phyloP scores from a whole-genome alignment of 2,329 filamentous ascomycete genomes.

The Aspergillus amoenus region DNA sequence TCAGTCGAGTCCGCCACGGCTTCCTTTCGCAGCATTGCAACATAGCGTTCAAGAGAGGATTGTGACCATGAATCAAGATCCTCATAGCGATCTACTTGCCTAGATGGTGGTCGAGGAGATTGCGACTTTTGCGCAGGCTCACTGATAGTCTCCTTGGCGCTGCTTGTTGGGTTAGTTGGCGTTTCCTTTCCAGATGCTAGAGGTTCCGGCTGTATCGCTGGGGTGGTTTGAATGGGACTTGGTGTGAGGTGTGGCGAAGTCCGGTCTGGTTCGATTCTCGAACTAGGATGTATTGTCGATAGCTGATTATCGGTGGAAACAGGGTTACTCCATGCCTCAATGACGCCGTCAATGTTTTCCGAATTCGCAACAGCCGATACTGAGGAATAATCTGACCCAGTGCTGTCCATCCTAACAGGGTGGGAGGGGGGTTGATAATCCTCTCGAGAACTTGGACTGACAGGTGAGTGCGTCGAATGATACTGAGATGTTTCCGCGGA shows the following conservation, averaged over 20 bases:
- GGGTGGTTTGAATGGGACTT: not conserved
- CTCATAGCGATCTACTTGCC: conserved; percentile 45
- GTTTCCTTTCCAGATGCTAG: not conserved
- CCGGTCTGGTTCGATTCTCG: not conserved
- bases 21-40: conserved; percentile 56
- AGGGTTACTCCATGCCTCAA: conserved; percentile 44
- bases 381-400: conserved; percentile 26
- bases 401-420: conserved; percentile 29
- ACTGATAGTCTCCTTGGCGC: not conserved
- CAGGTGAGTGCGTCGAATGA: conserved; percentile 17
- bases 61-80: conserved; percentile 59
- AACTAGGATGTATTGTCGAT: conserved; percentile 11
- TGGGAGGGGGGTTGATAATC: conserved; percentile 15
- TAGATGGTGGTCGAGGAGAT: conserved; percentile 14
- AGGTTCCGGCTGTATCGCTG: not conserved
- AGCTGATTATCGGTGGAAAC: conserved; percentile 23
- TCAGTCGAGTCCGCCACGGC: conserved; percentile 48
- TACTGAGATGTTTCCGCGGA: not conserved
- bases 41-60: conserved; percentile 55
- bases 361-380: conserved; percentile 28
- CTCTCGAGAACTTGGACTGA: conserved; percentile 23
- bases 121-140: conserved; percentile 9
- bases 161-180: not conserved
- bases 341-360: conserved; percentile 45
- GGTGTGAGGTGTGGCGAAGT: conserved; percentile 4